Conservation (phyloP, 2,329 filamentous ascomycete species). For the Trichoderma asperellum region DNA sequence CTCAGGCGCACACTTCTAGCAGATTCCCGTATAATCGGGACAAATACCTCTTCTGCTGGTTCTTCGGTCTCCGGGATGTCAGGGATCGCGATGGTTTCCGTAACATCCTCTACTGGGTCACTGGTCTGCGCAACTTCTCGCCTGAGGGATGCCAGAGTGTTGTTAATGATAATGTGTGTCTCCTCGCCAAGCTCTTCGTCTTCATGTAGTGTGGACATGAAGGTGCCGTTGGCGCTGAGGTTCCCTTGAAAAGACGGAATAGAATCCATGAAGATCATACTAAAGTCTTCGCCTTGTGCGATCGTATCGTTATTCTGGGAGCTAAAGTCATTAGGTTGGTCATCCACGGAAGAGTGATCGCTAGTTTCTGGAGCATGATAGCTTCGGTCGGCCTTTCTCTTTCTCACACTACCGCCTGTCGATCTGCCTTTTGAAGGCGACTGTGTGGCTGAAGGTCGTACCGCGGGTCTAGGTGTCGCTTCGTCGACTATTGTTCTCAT, state of each 20-base stretch:
- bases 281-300: constrained; percentile 59
- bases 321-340: constrained; percentile 34
- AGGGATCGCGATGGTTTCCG: constrained; percentile 26
- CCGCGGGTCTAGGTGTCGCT: constrained; percentile 41
- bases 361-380: constrained; percentile 39
- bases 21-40: constrained; percentile 17
- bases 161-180: constrained; percentile 61
- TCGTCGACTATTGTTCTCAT: constrained; percentile 48
- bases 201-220: constrained; percentile 39
- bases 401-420: constrained; percentile 32
- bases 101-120: constrained; percentile 17
- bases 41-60: constrained; percentile 4
- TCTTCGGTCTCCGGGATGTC: constrained; percentile 20
- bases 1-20: constrained; percentile 28
- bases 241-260: constrained; percentile 55
- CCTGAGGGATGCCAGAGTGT: constrained; percentile 56
- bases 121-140: constrained; percentile 35
- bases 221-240: constrained; percentile 39
- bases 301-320: constrained; percentile 47
- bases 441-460: constrained; percentile 24
- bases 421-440: constrained; percentile 27
- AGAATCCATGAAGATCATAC: constrained; percentile 62
- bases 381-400: constrained; percentile 37
- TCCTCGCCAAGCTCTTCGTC: constrained; percentile 57
- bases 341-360: constrained; percentile 42